Conservation (phyloP, 495 filamentous ascomycete genomes). For the Rhypophila decipiens region DNA sequence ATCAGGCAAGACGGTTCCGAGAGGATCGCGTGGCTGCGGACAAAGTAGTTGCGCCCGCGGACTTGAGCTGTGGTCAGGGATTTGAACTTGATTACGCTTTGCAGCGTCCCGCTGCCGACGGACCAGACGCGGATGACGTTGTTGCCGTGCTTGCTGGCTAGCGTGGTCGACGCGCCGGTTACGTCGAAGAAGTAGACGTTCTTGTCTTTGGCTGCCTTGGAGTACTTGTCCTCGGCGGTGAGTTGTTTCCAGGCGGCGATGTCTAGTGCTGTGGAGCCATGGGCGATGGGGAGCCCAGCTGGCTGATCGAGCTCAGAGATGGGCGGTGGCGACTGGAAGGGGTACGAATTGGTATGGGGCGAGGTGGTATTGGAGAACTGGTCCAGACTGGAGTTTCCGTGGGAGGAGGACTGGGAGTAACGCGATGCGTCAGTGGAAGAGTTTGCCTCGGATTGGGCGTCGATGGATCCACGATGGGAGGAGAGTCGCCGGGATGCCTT, state of each 20-base stretch:
- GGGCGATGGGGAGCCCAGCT: neutral
- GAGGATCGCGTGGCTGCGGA: constrained; percentile 32
- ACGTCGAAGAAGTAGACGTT: constrained; percentile 27
- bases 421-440: constrained; percentile 15
- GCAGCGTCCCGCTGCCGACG: constrained; percentile 23
- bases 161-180: constrained; percentile 5
- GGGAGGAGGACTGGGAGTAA: constrained; percentile 11
- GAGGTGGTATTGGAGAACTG: constrained; percentile 2
- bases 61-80: constrained; percentile 28
- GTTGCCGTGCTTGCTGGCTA: constrained; percentile 28
- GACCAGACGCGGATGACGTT: constrained; percentile 32
- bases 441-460: constrained; percentile 10
- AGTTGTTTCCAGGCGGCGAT: constrained; percentile 23
- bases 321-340: neutral
- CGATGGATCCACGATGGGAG: constrained; percentile 14
- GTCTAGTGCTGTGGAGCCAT: neutral
- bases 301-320: constrained; percentile 1
- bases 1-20: constrained; percentile 26
- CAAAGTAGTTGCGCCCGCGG: constrained; percentile 31
- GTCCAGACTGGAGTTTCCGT: constrained; percentile 3
- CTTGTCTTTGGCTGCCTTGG: constrained; percentile 21
- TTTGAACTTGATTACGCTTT: constrained; percentile 23
- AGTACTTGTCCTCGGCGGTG: constrained; percentile 8
- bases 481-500: no score
- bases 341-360: neutral